Conservation (phyloP, 2,329 filamentous ascomycete species). For the Apiospora saccharicola region DNA sequence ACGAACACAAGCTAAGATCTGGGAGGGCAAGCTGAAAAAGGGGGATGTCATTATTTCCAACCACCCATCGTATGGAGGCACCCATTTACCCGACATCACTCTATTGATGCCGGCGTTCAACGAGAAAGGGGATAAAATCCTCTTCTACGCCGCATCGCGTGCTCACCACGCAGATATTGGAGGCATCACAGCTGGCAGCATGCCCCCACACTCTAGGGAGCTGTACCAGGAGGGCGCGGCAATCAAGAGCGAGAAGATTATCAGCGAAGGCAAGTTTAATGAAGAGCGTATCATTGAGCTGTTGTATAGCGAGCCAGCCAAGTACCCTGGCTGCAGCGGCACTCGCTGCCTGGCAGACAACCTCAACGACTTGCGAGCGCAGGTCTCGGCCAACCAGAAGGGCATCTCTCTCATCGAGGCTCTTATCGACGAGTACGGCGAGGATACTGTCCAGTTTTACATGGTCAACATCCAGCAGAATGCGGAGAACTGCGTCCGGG, state of each 20-base stretch:
- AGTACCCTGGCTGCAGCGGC: conserved; percentile 75
- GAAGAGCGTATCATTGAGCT: conserved; percentile 75
- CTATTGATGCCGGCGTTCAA: conserved; percentile 82
- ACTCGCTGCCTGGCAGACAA: conserved; percentile 79
- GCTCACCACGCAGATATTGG: conserved; percentile 86
- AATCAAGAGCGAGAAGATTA: conserved; percentile 69
- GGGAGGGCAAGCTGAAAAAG: conserved; percentile 77
- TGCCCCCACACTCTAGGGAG: conserved; percentile 73
- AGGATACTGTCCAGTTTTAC: conserved; percentile 78
- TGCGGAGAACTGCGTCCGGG: conserved; percentile 73
- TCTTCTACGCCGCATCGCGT: conserved; percentile 83
- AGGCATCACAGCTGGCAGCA: conserved; percentile 76
- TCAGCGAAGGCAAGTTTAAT: conserved; percentile 77
- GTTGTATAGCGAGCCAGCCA: conserved; percentile 72
- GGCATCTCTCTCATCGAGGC: conserved; percentile 76
- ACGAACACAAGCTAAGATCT: conserved; percentile 79
- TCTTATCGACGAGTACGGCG: conserved; percentile 76
- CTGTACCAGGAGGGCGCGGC: conserved; percentile 65
- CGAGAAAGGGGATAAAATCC: conserved; percentile 68
- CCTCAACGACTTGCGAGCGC: conserved; percentile 80
- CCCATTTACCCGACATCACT: conserved; percentile 84
- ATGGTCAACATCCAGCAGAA: conserved; percentile 80
- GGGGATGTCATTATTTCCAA: conserved; percentile 87
- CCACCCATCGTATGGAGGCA: conserved; percentile 84
- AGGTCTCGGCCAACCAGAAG: conserved; percentile 80